Evolutionary conservation across 768 basidiomycete species (phyloP), one percentile per base, ranked within the genome.

Genomic region (Fomitopsis pulvina): DNA sequence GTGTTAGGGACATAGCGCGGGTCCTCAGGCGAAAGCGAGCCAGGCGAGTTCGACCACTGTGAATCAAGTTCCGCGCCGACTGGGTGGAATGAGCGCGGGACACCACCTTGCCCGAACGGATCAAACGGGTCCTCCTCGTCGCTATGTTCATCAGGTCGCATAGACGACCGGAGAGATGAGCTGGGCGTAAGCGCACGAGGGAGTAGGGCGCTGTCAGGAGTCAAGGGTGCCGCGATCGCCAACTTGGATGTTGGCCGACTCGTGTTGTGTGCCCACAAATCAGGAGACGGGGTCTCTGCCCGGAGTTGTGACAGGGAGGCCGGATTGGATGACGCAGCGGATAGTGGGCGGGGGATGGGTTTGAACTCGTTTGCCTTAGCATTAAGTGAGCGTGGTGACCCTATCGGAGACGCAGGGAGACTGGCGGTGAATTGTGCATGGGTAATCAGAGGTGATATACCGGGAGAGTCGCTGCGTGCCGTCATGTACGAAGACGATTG

Each of bases 331-430:
- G 79, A 81, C 27, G 82, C 81, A 1, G 89, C 84, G 7, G 86
- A 87, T 24, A 90, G 75, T 0, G 92, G 88, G 2, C 88, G 79
- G 26, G 78, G 83, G 30, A 87, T 84, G 16, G 92, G 92, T 57
- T 82, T 87, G 68, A 94, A 94, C 63, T 93, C 90, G 30, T 76
- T 80, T 1, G 92, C 92, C 68, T 93, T 94, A 38, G 92, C 93
- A 59, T 85, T 94, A 45, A 95, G 75, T 21, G 92, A 71, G 18
- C 89, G 79, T 6, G 93, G 90, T 1, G 92, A 91, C 0, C 87
- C 85, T 10, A 92, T 67, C 0, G 92, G 92, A 0, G 92, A 92
- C 0, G 87, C 78, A 6, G 89, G 88, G 41, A 89, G 79, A 65
- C 87, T 90, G 4, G 85, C 77, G n/a, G 87, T 81, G 60, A 79